Evolutionary conservation across 2,329 filamentous ascomycete species (phyloP).

Genomic region (Cercospora zeae-maydis): DNA sequence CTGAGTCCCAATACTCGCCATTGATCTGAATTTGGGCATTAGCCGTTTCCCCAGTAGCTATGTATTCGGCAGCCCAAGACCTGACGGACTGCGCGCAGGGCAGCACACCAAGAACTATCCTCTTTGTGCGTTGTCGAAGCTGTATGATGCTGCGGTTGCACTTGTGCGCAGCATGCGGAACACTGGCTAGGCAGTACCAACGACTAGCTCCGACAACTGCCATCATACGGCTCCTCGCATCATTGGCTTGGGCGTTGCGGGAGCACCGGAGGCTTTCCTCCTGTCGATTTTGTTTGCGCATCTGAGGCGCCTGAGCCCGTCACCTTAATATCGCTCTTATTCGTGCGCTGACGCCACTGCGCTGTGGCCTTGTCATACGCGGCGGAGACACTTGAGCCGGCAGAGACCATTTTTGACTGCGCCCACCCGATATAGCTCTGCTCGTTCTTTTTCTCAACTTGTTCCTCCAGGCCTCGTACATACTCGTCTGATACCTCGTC

Average conservation of each 20-base stretch:
- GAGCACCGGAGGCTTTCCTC: conserved; percentile 4
- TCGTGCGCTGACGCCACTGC: conserved; percentile 14
- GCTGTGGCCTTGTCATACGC: conserved; percentile 24
- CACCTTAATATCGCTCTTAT: neutral
- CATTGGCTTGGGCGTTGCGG: conserved; percentile 6
- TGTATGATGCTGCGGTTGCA: neutral
- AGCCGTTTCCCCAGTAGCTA: neutral
- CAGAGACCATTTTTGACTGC: conserved; percentile 40
- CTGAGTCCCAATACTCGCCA: neutral
- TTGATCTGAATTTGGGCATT: neutral
- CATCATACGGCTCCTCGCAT: neutral
- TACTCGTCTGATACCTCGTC: conserved; percentile 36
- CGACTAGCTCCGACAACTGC: neutral
- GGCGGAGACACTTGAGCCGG: conserved; percentile 28
- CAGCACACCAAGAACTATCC: neutral
- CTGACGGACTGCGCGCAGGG: neutral
- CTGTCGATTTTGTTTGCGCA: neutral
- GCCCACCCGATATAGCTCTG: conserved; percentile 44
- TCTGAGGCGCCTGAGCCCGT: neutral
- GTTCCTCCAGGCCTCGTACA: conserved; percentile 38
- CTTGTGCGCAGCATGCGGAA: neutral
- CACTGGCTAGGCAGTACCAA: neutral
- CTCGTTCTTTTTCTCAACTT: conserved; percentile 46
- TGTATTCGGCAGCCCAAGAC: neutral
- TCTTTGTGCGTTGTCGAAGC: neutral